Conservation (phyloP, 352 stramenopile genomes). For the Phytophthora citricola region DNA sequence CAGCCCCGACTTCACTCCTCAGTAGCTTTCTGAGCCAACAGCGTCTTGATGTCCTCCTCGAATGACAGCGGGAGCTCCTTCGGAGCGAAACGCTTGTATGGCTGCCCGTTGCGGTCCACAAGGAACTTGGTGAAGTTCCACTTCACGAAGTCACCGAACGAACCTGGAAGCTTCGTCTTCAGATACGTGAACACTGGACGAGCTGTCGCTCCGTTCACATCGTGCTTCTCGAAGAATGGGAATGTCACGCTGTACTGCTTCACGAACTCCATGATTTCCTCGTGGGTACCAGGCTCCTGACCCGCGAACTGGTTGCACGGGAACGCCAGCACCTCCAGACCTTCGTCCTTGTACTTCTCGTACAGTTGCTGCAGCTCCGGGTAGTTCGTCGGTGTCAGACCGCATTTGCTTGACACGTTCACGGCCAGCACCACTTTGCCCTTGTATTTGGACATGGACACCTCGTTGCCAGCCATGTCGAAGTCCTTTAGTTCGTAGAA, state of each 20-base stretch:
- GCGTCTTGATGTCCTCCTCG: constrained; percentile 76
- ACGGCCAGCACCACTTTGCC: constrained; percentile 78
- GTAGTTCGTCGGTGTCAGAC: constrained; percentile 87
- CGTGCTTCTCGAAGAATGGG: constrained; percentile 76
- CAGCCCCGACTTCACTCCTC: constrained; percentile 6
- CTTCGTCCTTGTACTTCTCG: constrained; percentile 71
- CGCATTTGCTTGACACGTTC: constrained; percentile 87
- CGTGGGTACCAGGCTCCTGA: constrained; percentile 65
- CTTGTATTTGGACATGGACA: constrained; percentile 72
- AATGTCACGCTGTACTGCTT: constrained; percentile 58
- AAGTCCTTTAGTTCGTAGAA: constrained; percentile 88
- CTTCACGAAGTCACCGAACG: constrained; percentile 81
- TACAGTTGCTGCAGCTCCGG: constrained; percentile 80
- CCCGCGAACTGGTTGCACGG: constrained; percentile 89
- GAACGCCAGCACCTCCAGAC: constrained; percentile 83
- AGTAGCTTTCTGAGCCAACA: constrained; percentile 48
- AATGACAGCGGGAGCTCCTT: constrained; percentile 77
- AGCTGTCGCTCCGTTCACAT: constrained; percentile 87
- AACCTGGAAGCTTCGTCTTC: constrained; percentile 71
- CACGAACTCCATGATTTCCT: constrained; percentile 79
- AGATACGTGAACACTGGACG: constrained; percentile 88
- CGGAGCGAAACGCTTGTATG: constrained; percentile 77
- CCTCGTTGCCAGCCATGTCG: constrained; percentile 70
- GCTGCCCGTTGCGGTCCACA: constrained; percentile 87
- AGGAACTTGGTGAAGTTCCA: constrained; percentile 95